These are phyloP conservation scores for Xerocomus nothofagi DNA, from an alignment of 1,284 basidiomycete species.

Conservation along the genomic window DNA sequence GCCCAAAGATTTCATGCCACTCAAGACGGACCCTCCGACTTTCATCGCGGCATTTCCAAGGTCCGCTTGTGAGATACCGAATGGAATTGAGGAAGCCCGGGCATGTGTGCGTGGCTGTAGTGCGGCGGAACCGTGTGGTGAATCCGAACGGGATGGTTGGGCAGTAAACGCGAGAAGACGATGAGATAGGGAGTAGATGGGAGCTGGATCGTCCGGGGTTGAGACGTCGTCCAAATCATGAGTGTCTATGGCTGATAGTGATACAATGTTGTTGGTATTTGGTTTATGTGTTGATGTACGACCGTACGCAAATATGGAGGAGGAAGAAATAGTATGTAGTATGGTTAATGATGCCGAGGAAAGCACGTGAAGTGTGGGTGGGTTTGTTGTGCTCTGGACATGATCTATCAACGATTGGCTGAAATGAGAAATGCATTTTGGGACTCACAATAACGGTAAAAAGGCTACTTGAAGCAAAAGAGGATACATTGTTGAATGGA, in stretches of 20 bases:
- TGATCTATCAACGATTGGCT: not conserved
- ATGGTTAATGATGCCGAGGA: slow-evolving; percentile 53
- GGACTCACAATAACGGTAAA: slow-evolving; percentile 61
- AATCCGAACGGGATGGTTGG: slow-evolving; percentile 38
- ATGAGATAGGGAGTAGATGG: slow-evolving; percentile 59
- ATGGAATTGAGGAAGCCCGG: slow-evolving; percentile 25
- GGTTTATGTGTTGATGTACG: slow-evolving; percentile 33
- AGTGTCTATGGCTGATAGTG: slow-evolving; percentile 37
- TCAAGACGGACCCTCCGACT: slow-evolving; percentile 60
- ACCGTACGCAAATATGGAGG: slow-evolving; percentile 40
- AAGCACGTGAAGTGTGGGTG: slow-evolving; percentile 56
- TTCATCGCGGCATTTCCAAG: slow-evolving; percentile 55
- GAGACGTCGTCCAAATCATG: slow-evolving; percentile 22
- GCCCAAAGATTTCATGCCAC: slow-evolving; percentile 62
- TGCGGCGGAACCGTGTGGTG: slow-evolving; percentile 13
- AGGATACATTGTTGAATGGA: slow-evolving; percentile 43
- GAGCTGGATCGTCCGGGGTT: slow-evolving; percentile 31
- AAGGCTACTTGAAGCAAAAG: slow-evolving; percentile 49
- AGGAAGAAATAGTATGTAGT: slow-evolving; percentile 51
- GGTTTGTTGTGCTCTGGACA: slow-evolving; percentile 55
- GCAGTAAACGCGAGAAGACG: slow-evolving; percentile 66
- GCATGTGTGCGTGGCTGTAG: slow-evolving; percentile 26
- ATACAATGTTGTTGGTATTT: slow-evolving; percentile 40
- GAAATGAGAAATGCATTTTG: not conserved
- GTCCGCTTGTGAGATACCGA: slow-evolving; percentile 44